Conservation (phyloP, 345 rosid genomes). For the Populus tremula region DNA sequence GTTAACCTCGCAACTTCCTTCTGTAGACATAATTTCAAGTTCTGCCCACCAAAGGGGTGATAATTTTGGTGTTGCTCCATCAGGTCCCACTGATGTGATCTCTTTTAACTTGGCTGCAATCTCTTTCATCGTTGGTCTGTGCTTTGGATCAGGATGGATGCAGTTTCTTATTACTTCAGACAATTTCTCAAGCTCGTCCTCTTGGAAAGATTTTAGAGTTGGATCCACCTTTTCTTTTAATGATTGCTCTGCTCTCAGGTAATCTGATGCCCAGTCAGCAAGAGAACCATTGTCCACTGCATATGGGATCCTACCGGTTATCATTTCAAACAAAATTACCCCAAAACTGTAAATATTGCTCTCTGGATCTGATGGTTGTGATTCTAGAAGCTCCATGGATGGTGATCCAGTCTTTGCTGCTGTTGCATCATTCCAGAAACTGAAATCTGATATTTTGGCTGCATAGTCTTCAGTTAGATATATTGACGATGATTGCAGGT, state of each 20-base stretch:
- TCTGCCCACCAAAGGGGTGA: constrained; percentile 99
- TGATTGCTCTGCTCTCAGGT: constrained; percentile 40
- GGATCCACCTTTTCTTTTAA: constrained; percentile 61
- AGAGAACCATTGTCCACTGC: constrained; percentile 33
- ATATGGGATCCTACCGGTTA: constrained; percentile 68
- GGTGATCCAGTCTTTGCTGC: constrained; percentile 44
- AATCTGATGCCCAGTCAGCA: constrained; percentile 50
- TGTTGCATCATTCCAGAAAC: constrained; percentile 47
- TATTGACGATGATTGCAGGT: constrained; percentile 63
- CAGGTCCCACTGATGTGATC: constrained; percentile 71
- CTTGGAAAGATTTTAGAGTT: constrained; percentile 52
- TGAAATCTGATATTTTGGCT: constrained; percentile 79
- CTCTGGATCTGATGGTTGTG: constrained; percentile 35
- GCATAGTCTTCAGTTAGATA: constrained; percentile 92
- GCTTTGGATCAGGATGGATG: constrained; percentile 50
- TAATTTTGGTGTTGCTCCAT: constrained; percentile 63
- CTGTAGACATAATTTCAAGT: constrained; percentile 74
- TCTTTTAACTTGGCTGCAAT: constrained; percentile 55
- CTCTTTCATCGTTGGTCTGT: constrained; percentile 60
- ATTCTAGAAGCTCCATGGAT: constrained; percentile 42
- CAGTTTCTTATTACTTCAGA: constrained; percentile 61
- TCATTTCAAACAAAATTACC: constrained; percentile 62
- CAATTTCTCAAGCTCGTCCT: constrained; percentile 49
- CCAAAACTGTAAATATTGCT: constrained; percentile 70
- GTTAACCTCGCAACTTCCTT: constrained; percentile 34